Evolutionary conservation across 2,329 filamentous ascomycete genomes (phyloP).

Genomic region (Trichophyton simii): DNA sequence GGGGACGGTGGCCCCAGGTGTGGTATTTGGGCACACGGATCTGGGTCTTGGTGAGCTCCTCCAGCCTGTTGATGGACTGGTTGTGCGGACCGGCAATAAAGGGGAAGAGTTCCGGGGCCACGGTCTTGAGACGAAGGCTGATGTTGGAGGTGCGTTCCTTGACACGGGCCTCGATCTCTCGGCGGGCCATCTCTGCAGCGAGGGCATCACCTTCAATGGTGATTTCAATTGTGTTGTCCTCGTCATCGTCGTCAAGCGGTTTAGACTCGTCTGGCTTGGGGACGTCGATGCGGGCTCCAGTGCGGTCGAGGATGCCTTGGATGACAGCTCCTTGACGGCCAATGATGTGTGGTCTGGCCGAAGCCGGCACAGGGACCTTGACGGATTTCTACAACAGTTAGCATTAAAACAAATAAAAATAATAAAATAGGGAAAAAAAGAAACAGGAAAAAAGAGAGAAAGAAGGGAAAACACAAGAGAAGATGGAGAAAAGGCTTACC

Average conservation of each 20-base stretch:
- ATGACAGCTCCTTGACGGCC: slow-evolving; percentile 83
- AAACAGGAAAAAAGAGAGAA: not conserved
- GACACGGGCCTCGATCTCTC: slow-evolving; percentile 76
- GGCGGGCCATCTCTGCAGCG: slow-evolving; percentile 68
- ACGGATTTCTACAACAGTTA: slow-evolving; percentile 44
- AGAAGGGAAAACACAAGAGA: slow-evolving; percentile 1
- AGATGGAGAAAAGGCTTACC: slow-evolving; percentile 38
- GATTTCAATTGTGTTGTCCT: slow-evolving; percentile 67
- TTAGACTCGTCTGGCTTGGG: slow-evolving; percentile 61
- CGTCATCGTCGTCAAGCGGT: slow-evolving; percentile 60
- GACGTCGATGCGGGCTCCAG: slow-evolving; percentile 80
- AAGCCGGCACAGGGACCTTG: slow-evolving; percentile 68
- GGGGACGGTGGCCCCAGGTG: slow-evolving; percentile 59
- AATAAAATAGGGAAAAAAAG: too few species aligned
- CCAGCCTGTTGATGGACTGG: slow-evolving; percentile 52
- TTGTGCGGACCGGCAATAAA: slow-evolving; percentile 80
- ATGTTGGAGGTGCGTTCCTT: slow-evolving; percentile 73
- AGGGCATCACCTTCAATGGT: slow-evolving; percentile 82
- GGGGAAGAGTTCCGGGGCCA: slow-evolving; percentile 87
- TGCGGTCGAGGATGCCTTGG: slow-evolving; percentile 77
- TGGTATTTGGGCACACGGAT: slow-evolving; percentile 74
- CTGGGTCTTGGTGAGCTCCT: slow-evolving; percentile 61
- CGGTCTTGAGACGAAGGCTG: slow-evolving; percentile 66
- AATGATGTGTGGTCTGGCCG: slow-evolving; percentile 79
- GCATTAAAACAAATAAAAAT: not conserved